Evolutionary conservation across 78 protist genomes (phyloP).

Genomic region (Dictyostelium firmibasis): DNA sequence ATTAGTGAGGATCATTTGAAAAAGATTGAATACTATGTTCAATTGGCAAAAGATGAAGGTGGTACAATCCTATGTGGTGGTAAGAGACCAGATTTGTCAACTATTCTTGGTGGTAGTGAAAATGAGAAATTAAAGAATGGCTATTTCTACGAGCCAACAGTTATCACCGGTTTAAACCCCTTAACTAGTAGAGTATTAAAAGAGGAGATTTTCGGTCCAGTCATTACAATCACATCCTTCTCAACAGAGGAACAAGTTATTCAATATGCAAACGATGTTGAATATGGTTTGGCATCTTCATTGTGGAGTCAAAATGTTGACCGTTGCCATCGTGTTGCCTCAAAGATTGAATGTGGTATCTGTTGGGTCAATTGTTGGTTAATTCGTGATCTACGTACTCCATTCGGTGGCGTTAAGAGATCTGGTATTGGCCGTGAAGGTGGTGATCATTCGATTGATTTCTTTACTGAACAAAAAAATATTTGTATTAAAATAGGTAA

Average conservation of each 20-base stretch:
- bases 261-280: slow-evolving; percentile 79
- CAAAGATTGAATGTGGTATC: slow-evolving; percentile 84
- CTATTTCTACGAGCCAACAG: slow-evolving; percentile 86
- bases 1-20: slow-evolving; percentile 78
- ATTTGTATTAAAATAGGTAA: slow-evolving; percentile 80
- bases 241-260: slow-evolving; percentile 85
- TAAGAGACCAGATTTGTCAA: neutral
- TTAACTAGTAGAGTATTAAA: slow-evolving; percentile 17
- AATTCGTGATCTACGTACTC: slow-evolving; percentile 69
- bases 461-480: slow-evolving; percentile 89
- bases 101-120: neutral
- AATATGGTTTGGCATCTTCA: slow-evolving; percentile 92
- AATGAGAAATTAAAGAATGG: slow-evolving; percentile 56
- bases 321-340: slow-evolving; percentile 84
- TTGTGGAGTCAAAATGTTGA: slow-evolving; percentile 86
- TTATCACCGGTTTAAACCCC: slow-evolving; percentile 66
- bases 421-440: slow-evolving; percentile 95
- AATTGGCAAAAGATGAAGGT: slow-evolving; percentile 84
- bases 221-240: slow-evolving; percentile 79
- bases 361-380: slow-evolving; percentile 96
- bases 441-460: slow-evolving; percentile 87
- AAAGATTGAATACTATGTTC: slow-evolving; percentile 84
- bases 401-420: slow-evolving; percentile 72
- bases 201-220: slow-evolving; percentile 93
- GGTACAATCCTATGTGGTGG: slow-evolving; percentile 77